A percentile compares a stretch with the other conserved stretches of the same genome.
These are phyloP conservation scores for Pestalotiopsis sp. DNA, from an alignment of 2,329 filamentous ascomycete species.

Conservation along the genomic window DNA sequence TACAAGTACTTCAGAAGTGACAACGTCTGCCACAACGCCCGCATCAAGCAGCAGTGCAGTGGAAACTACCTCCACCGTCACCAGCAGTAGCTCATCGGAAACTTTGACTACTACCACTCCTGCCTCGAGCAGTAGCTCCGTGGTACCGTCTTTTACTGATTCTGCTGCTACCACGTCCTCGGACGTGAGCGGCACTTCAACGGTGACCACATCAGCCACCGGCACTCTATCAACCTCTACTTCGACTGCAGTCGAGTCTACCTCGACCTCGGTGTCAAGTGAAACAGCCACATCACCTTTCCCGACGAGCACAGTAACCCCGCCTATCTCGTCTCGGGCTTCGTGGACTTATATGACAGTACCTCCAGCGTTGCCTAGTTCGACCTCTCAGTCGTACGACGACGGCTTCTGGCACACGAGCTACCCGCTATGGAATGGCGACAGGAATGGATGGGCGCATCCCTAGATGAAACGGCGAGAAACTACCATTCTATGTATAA, in stretches of 20 bases:
- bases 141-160: neutral
- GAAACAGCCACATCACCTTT: neutral
- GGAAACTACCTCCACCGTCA: neutral
- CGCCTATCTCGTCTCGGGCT: neutral
- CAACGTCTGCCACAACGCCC: neutral
- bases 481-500: neutral
- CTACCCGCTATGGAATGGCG: slow-evolving; percentile 14
- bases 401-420: slow-evolving; percentile 17
- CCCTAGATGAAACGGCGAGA: neutral
- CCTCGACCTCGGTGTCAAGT: neutral
- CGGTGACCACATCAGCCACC: neutral
- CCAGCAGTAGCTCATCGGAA: neutral
- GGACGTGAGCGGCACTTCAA: neutral
- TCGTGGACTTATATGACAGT: neutral
- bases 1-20: neutral
- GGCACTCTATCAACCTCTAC: neutral
- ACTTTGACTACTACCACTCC: neutral
- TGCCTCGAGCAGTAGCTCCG: neutral
- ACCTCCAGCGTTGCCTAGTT: neutral
- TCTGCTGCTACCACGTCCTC: neutral
- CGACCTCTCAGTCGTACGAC: slow-evolving; percentile 14
- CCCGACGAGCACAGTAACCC: neutral
- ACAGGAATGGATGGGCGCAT: neutral
- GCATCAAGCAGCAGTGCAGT: neutral
- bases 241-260: neutral